A percentile compares a stretch with the other conserved stretches of the same genome.
phyloP scores from a whole-genome alignment of 202 grass and related monocot species.

The Setaria viridis region DNA sequence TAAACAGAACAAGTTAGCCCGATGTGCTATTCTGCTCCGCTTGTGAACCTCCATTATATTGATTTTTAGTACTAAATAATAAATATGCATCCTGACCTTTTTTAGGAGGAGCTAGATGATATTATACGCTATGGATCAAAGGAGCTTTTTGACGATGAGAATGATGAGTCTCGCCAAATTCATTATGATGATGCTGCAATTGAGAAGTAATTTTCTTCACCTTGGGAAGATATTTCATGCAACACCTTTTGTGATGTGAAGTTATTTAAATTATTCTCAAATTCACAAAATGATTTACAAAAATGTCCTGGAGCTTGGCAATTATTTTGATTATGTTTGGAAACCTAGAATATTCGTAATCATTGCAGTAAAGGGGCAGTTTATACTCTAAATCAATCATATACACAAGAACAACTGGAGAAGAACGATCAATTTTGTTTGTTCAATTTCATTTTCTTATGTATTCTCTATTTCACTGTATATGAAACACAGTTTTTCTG shows the following conservation, averaged over 20 bases:
- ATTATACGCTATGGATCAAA: conserved; percentile 98
- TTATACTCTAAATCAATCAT: conserved; percentile 16
- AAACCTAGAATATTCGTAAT: conserved; percentile 17
- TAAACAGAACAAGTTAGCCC: conserved; percentile 9
- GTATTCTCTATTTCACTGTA: conserved; percentile 9
- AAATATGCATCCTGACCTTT: conserved; percentile 8
- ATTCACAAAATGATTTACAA: neutral
- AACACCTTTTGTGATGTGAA: neutral
- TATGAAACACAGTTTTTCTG: neutral
- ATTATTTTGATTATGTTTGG: conserved; percentile 30
- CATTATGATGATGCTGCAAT: conserved; percentile 96
- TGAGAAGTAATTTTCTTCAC: conserved; percentile 72
- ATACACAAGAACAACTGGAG: conserved; percentile 13
- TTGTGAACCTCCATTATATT: conserved; percentile 27
- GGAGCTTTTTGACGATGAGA: conserved; percentile 98
- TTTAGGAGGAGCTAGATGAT: conserved; percentile 96
- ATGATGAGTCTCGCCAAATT: conserved; percentile 92
- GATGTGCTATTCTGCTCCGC: neutral
- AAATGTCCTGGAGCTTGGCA: neutral
- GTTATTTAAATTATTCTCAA: conserved; percentile 18
- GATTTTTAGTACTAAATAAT: conserved; percentile 35
- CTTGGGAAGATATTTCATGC: neutral
- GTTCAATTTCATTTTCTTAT: conserved; percentile 37
- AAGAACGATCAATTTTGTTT: conserved; percentile 14
- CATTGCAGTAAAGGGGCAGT: conserved; percentile 10